Evolutionary conservation across 1,139 yeast species (phyloP).

Genomic region (Yamadazyma dushanensis): DNA sequence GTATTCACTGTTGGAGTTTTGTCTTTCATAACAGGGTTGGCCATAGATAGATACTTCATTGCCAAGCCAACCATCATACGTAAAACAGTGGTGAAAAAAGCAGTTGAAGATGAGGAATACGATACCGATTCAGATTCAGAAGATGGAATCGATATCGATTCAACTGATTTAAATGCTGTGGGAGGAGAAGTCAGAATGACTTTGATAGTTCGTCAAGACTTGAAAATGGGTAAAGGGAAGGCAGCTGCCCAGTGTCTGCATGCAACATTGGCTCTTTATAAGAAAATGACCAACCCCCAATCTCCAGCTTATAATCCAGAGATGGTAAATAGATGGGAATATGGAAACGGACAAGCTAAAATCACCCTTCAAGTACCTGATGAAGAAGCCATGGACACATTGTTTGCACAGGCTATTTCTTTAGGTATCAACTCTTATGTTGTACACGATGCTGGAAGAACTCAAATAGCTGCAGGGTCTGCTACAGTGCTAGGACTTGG

Average conservation of each 20-base stretch:
- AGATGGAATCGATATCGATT: slow-evolving; percentile 53
- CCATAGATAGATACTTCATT: slow-evolving; percentile 17
- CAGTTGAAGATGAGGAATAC: slow-evolving; percentile 1
- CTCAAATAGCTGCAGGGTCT: slow-evolving; percentile 92
- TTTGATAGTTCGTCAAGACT: slow-evolving; percentile 80
- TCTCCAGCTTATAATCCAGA: slow-evolving; percentile 58
- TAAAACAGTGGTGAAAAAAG: slow-evolving; percentile 1
- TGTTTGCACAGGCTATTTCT: slow-evolving; percentile 80
- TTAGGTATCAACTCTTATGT: slow-evolving; percentile 75
- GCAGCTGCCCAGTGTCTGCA: slow-evolving; percentile 98
- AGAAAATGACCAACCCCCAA: slow-evolving; percentile 58
- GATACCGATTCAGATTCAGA: slow-evolving; percentile 13
- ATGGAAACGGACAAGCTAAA: slow-evolving; percentile 85
- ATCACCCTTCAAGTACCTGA: slow-evolving; percentile 78
- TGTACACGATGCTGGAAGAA: slow-evolving; percentile 95
- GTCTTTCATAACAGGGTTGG: slow-evolving; percentile 29
- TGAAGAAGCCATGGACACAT: slow-evolving; percentile 72
- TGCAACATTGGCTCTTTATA: slow-evolving; percentile 91
- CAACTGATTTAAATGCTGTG: slow-evolving; percentile 55
- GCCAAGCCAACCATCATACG: not conserved
- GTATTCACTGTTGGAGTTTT: slow-evolving; percentile 21
- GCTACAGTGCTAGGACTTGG: slow-evolving; percentile 95
- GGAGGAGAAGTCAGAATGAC: slow-evolving; percentile 89
- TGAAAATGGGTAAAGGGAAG: slow-evolving; percentile 93
- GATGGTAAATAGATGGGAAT: slow-evolving; percentile 76